Evolutionary conservation across 345 rosid genomes (phyloP).

Genomic region (Clausena lansium): DNA sequence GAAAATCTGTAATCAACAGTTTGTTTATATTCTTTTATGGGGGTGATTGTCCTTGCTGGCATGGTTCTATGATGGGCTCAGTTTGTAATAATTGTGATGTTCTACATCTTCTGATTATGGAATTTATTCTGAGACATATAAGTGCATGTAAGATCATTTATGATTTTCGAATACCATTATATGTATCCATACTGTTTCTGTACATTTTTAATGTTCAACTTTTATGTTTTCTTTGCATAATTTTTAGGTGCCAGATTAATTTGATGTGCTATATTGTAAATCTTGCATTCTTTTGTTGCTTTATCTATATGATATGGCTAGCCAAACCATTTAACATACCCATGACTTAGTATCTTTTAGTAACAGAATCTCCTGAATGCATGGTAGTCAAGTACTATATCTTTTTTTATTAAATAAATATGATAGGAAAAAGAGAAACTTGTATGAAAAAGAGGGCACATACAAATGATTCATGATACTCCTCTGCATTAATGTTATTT

Average conservation of each 20-base stretch:
- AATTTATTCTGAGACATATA: background rate
- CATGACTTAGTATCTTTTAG: background rate
- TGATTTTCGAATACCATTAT: background rate
- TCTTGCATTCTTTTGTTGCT: background rate
- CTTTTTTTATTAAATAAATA: no score
- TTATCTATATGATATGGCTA: background rate
- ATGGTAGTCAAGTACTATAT: background rate
- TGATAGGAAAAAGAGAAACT: background rate
- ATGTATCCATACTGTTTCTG: background rate
- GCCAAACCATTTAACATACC: background rate
- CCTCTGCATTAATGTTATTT: background rate
- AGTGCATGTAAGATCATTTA: background rate
- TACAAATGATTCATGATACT: background rate
- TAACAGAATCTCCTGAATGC: background rate
- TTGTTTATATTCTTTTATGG: background rate
- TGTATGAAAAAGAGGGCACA: background rate
- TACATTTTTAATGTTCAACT: no score
- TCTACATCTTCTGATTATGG: background rate
- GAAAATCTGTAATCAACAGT: background rate
- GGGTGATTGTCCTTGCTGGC: background rate
- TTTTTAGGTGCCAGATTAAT: no score
- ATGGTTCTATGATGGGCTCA: background rate
- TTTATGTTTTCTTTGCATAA: no score
- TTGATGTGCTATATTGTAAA: background rate
- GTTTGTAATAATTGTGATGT: background rate